Conservation (phyloP, 371 early-diverging fungal species). For the Mortierella sp. region DNA sequence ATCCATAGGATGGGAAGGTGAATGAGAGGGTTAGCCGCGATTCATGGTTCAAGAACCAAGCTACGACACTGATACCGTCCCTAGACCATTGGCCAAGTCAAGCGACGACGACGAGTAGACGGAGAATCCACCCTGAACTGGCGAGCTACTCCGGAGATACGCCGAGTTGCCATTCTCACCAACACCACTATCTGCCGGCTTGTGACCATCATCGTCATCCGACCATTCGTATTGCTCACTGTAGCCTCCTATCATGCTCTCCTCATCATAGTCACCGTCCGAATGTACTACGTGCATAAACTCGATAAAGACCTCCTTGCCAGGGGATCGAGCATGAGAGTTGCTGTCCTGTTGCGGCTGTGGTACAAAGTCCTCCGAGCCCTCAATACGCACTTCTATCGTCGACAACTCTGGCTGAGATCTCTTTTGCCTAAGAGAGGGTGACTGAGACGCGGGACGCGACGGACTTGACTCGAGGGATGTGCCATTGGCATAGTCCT, state of each 20-base stretch:
- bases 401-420: conserved; percentile 20
- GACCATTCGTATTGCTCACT: conserved; percentile 17
- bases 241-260: conserved; percentile 43
- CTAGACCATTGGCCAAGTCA: conserved; percentile 6
- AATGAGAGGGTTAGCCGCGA: too few species aligned
- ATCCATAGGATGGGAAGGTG: too few species aligned
- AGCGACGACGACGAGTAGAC: conserved; percentile 11
- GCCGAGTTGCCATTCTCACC: conserved; percentile 19
- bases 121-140: background rate
- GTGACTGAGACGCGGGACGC: background rate
- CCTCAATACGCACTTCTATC: conserved; percentile 19
- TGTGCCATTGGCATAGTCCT: background rate
- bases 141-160: conserved; percentile 21
- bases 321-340: conserved; percentile 27
- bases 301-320: conserved; percentile 1
- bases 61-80: conserved; percentile 17
- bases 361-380: conserved; percentile 25
- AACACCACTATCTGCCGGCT: background rate
- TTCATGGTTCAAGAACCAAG: too few species aligned
- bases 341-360: conserved; percentile 37
- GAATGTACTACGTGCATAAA: background rate
- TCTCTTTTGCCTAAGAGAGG: conserved; percentile 3
- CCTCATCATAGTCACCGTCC: conserved; percentile 30
- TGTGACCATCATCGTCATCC: conserved; percentile 22
- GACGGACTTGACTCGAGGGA: background rate